These are phyloP conservation scores for Exophiala oligosperma DNA, from an alignment of 2,329 filamentous ascomycete genomes.

Conservation along the genomic window DNA sequence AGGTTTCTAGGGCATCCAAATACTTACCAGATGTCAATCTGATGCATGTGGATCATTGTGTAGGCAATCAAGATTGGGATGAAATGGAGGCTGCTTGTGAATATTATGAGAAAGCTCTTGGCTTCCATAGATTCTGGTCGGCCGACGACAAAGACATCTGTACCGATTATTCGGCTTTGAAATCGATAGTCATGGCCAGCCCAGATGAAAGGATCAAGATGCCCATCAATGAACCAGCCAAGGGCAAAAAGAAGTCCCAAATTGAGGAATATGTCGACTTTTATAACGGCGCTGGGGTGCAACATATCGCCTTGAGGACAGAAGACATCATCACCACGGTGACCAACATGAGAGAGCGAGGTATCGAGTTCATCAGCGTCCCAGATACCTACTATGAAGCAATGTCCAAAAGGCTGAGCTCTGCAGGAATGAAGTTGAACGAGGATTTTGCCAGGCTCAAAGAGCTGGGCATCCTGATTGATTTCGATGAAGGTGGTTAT, in stretches of 20 bases:
- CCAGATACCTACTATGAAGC: constrained; percentile 82
- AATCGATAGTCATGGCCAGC: constrained; percentile 86
- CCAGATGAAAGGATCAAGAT: constrained; percentile 88
- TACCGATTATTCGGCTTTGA: constrained; percentile 87
- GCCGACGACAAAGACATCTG: constrained; percentile 92
- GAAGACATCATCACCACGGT: constrained; percentile 77
- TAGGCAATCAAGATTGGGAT: constrained; percentile 95
- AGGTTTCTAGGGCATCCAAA: constrained; percentile 46
- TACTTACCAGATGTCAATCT: constrained; percentile 66
- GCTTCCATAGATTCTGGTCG: constrained; percentile 96
- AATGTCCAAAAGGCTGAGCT: constrained; percentile 72
- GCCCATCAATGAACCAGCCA: constrained; percentile 95
- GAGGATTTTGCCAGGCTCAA: constrained; percentile 79
- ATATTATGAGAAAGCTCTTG: constrained; percentile 83
- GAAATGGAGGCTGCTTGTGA: constrained; percentile 70
- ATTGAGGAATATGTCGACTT: constrained; percentile 93
- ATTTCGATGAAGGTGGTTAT: constrained; percentile 93
- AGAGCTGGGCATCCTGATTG: constrained; percentile 82
- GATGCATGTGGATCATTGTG: constrained; percentile 87
- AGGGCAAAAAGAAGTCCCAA: constrained; percentile 86
- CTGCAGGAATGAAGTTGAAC: constrained; percentile 59
- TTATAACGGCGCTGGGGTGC: constrained; percentile 85
- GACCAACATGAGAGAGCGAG: constrained; percentile 74
- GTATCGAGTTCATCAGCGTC: constrained; percentile 90
- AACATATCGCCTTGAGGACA: constrained; percentile 89